These are phyloP conservation scores for Davidsoniella virescens DNA, from an alignment of 2,329 filamentous ascomycete species.

Conservation along the genomic window DNA sequence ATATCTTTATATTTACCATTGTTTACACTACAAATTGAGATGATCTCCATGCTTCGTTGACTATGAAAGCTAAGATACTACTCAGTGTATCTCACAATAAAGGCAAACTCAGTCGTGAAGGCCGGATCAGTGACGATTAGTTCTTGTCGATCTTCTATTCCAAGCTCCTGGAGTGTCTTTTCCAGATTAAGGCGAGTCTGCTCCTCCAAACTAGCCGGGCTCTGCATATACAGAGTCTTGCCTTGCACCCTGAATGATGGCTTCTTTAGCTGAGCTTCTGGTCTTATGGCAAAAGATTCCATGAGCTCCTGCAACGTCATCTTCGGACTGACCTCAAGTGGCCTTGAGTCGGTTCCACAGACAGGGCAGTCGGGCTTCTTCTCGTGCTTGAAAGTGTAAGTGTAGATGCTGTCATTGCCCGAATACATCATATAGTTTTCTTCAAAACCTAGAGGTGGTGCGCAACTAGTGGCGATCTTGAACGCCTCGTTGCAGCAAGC, in stretches of 20 bases:
- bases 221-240: constrained; percentile 82
- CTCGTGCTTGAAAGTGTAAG: constrained; percentile 90
- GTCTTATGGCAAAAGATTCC: constrained; percentile 63
- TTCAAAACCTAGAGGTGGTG: constrained; percentile 60
- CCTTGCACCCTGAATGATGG: constrained; percentile 65
- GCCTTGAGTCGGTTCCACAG: constrained; percentile 68
- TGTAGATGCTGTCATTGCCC: constrained; percentile 89
- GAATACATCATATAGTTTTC: constrained; percentile 99
- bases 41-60: neutral
- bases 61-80: neutral
- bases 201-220: constrained; percentile 64
- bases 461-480: constrained; percentile 74
- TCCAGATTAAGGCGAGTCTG: constrained; percentile 69
- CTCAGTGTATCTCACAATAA: constrained; percentile 32
- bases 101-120: constrained; percentile 55
- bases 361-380: constrained; percentile 91
- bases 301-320: constrained; percentile 70
- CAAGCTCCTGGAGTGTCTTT: constrained; percentile 60
- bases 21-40: no score
- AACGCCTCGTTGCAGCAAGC: constrained; percentile 94
- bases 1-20: neutral
- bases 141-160: constrained; percentile 63
- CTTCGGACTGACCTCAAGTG: constrained; percentile 52
- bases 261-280: constrained; percentile 87
- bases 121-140: constrained; percentile 87